phyloP scores from a whole-genome alignment of 2,329 filamentous ascomycete species.

The Colletotrichum noveboracense region DNA sequence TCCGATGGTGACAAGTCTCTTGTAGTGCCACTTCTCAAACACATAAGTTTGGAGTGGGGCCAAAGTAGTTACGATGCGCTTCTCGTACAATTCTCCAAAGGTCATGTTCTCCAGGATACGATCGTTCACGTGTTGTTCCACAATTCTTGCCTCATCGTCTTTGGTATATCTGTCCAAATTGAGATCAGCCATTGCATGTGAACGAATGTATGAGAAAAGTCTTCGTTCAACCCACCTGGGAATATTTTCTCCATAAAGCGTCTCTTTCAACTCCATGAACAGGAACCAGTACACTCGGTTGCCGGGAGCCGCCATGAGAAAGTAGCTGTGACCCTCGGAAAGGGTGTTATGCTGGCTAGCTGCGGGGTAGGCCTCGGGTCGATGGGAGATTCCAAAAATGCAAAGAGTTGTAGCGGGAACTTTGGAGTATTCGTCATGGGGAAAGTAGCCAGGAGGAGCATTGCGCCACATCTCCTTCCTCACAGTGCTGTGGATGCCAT shows the following conservation, averaged over 20 bases:
- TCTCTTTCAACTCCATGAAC: conserved; percentile 32
- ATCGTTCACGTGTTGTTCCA: conserved; percentile 24
- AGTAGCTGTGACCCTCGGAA: conserved; percentile 26
- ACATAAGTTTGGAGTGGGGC: conserved; percentile 33
- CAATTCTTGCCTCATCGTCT: conserved; percentile 33
- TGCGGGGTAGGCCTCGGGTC: background rate
- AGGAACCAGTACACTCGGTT: conserved; percentile 41
- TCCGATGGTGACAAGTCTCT: conserved; percentile 42
- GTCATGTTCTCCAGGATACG: conserved; percentile 27
- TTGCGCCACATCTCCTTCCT: conserved; percentile 33
- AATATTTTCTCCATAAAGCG: conserved; percentile 32
- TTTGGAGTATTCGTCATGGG: conserved; percentile 18
- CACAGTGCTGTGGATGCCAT: conserved; percentile 44
- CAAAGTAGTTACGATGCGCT: conserved; percentile 31
- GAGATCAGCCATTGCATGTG: rapidly evolving
- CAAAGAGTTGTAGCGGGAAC: conserved; percentile 25
- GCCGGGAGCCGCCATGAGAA: conserved; percentile 34
- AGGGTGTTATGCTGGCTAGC: background rate
- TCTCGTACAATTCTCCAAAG: conserved; percentile 35
- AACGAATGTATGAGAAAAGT: background rate
- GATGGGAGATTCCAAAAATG: conserved; percentile 41
- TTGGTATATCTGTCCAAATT: conserved; percentile 27
- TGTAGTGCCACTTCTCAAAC: conserved; percentile 41
- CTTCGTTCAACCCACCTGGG: conserved; percentile 19
- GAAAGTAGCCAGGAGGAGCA: conserved; percentile 28